Base-by-base conservation (phyloP, 108 stramenopile species). In the Conticribra weissflogii region DNA sequence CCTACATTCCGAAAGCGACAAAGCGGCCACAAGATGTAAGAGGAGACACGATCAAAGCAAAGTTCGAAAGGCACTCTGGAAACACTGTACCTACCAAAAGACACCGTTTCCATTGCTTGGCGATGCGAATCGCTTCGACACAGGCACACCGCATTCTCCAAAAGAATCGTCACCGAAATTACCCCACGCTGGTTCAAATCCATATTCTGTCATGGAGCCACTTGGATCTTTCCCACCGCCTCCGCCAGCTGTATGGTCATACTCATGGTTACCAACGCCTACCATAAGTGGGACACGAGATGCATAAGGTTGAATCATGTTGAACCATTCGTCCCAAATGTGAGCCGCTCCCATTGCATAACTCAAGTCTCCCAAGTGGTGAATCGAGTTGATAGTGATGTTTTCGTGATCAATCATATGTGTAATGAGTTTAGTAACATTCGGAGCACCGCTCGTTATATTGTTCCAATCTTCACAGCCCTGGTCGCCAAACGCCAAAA, bases 181-280 rank as follows among this genome's bases (percentile, higher is more conserved):
- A 0, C 75, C 80, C 89, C 89, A 90, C 1, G 53, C 52, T 1
- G 92, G 92, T 46, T 63, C 66, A 72, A 74, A 94, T 9, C 82
- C 82, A 49, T 57, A 47, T 0, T 45, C 68, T 5, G 79, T 84
- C 8, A 12, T 51, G 0, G 85, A 61, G 0, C 86, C 88, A 55
- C 63, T 68, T 0, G 89, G 89, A 75, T 94, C 92, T 72, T 75
- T 88, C 24, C 75, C 84, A 24, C 33, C 55, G 3, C 65, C 85
- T 2, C 81, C 84, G 5, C 89, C 88, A 7, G 31, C 31, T 2
- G 63, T 81, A 62, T 90, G 85, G 77, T 96, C 90, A 63, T 92
- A 96, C 64, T 96, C 95, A 59, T 96, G 95, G 76, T 96, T 93
- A 2, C 95, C 95, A 31, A 91, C 72, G 0, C 76, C 89, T 19